Evolutionary conservation across 2,329 filamentous ascomycete genomes (phyloP).

Genomic region (Chrysoporthe austroafricana): DNA sequence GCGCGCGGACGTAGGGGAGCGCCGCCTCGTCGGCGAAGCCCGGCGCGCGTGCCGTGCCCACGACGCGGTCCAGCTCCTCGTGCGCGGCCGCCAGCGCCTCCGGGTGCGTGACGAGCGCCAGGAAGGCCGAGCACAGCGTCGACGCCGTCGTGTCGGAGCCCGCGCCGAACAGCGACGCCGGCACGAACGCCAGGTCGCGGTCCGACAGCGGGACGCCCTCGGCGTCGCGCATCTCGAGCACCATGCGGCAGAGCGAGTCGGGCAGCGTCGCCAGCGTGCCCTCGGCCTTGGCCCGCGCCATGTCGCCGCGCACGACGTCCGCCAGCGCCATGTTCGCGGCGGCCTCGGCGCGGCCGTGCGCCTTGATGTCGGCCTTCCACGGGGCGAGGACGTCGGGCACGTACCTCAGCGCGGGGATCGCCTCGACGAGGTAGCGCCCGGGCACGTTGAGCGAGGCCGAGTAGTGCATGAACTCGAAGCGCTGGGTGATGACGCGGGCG

Average conservation of each 20-base stretch:
- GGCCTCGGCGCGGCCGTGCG: constrained; percentile 42
- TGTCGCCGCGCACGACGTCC: constrained; percentile 44
- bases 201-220: constrained; percentile 45
- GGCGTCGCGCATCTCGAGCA: constrained; percentile 42
- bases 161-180: constrained; percentile 47
- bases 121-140: constrained; percentile 50
- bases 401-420: constrained; percentile 47
- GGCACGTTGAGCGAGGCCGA: constrained; percentile 51
- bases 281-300: constrained; percentile 40
- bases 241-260: constrained; percentile 47
- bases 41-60: constrained; percentile 42
- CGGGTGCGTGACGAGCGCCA: constrained; percentile 51
- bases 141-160: constrained; percentile 55
- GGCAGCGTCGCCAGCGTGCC: constrained; percentile 38
- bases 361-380: constrained; percentile 51
- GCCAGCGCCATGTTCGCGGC: constrained; percentile 46
- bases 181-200: constrained; percentile 47
- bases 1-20: constrained; percentile 40
- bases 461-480: constrained; percentile 53
- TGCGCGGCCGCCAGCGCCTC: constrained; percentile 47
- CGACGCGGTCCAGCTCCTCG: constrained; percentile 44
- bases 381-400: constrained; percentile 49
- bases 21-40: constrained; percentile 36
- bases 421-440: constrained; percentile 49
- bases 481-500: constrained; percentile 49